Evolutionary conservation across 225 moss, liverwort and hornwort genomes (phyloP).

Genomic region (Sphagnum contortum): DNA sequence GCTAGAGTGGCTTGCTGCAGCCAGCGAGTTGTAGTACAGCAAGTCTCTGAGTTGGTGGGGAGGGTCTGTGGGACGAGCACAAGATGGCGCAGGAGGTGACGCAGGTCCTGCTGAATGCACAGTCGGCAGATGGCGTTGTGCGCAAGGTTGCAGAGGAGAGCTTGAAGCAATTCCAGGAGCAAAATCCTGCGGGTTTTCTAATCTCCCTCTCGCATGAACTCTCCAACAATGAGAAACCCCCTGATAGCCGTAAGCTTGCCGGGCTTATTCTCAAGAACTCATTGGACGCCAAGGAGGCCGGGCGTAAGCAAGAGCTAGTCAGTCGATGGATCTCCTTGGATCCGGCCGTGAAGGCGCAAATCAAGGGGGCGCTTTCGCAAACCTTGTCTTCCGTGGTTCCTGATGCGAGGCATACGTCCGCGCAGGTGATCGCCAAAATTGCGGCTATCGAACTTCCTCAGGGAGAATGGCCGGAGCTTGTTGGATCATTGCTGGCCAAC

Average conservation of each 20-base stretch:
- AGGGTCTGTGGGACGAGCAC: too few species aligned
- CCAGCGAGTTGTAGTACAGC: too few species aligned
- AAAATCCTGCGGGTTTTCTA: conserved; percentile 2
- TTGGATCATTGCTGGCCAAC: conserved; percentile 2
- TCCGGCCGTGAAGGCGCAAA: neutral
- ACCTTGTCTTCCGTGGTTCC: conserved; percentile 1
- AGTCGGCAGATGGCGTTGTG: conserved; percentile 5
- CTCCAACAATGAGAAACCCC: conserved; percentile 3
- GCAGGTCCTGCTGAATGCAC: conserved; percentile 5
- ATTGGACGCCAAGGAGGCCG: conserved; percentile 3
- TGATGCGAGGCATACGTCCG: conserved; percentile 4
- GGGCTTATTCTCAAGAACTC: conserved; percentile 7
- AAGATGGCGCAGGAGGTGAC: conserved; percentile 5
- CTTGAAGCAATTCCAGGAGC: conserved; percentile 8
- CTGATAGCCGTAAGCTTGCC: conserved; percentile 4
- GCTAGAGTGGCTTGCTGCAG: too few species aligned
- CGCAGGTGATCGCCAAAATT: conserved; percentile 7
- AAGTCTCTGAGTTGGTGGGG: too few species aligned
- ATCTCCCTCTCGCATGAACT: conserved; percentile 1
- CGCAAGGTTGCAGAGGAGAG: conserved; percentile 5
- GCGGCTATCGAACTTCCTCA: conserved; percentile 6
- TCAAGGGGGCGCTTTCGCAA: conserved; percentile 3
- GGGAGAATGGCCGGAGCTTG: conserved; percentile 7
- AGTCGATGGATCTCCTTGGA: conserved; percentile 1
- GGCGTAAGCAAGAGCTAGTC: neutral